These are phyloP conservation scores for Aspergillus olivimuriae DNA, from an alignment of 495 filamentous ascomycete genomes.

Conservation along the genomic window DNA sequence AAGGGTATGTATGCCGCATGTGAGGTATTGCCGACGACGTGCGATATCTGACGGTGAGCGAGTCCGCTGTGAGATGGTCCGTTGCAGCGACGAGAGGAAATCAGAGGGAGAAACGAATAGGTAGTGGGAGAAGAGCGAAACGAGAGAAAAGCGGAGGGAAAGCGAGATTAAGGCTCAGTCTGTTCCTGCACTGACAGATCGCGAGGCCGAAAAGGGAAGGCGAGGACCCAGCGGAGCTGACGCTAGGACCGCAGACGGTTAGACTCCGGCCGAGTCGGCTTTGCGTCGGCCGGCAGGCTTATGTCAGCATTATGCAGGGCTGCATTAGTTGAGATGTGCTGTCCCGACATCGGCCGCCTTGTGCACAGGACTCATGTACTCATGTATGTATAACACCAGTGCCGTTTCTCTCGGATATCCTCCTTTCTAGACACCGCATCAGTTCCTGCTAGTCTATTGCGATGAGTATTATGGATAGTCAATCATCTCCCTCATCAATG, in stretches of 20 bases:
- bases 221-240: not conserved
- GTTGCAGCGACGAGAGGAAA: not conserved
- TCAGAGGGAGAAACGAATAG: not conserved
- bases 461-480: no score
- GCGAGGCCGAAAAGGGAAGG: slow-evolving; percentile 7
- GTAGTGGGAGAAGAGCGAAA: not conserved
- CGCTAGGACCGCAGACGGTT: not conserved
- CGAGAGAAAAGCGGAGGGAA: not conserved
- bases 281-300: slow-evolving; percentile 4
- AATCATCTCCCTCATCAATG: no score
- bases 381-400: no score
- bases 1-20: no score
- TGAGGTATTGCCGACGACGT: not conserved
- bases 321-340: no score
- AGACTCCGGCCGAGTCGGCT: slow-evolving; percentile 12
- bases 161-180: not conserved
- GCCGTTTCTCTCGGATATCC: no score
- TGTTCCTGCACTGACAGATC: not conserved
- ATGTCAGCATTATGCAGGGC: no score
- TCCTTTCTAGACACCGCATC: no score
- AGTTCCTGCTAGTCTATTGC: no score
- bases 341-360: no score
- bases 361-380: no score
- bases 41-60: not conserved
- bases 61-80: not conserved